Evolutionary conservation across 352 stramenopile species (phyloP).

Genomic region (Pythium plurisporium): DNA sequence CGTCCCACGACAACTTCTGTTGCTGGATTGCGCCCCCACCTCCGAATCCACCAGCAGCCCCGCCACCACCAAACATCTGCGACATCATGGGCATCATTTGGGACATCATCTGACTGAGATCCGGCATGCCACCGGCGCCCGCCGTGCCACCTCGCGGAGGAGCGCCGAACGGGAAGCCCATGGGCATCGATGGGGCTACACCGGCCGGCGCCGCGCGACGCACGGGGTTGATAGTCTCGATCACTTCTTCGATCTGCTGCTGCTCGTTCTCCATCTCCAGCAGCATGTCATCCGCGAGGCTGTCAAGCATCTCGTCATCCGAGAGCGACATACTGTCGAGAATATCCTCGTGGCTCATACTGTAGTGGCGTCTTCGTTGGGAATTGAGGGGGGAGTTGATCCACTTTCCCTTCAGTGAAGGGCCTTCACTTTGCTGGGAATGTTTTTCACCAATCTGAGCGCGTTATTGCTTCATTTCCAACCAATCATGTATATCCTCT

Average conservation of each 20-base stretch:
- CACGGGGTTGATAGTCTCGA: conserved; percentile 23
- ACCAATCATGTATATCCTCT: neutral
- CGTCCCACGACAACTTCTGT: conserved; percentile 51
- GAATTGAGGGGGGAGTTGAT: neutral
- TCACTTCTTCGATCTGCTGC: conserved; percentile 11
- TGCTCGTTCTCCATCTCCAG: conserved; percentile 47
- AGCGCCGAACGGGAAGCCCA: conserved; percentile 26
- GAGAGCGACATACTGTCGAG: conserved; percentile 81
- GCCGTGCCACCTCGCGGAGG: neutral
- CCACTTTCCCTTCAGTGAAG: too few species aligned
- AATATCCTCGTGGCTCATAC: conserved; percentile 69
- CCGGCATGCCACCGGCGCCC: conserved; percentile 34
- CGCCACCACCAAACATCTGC: conserved; percentile 60
- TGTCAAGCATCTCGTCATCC: conserved; percentile 83
- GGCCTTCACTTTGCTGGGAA: too few species aligned
- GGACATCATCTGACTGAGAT: conserved; percentile 78
- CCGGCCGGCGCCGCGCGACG: conserved; percentile 5
- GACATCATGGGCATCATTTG: conserved; percentile 89
- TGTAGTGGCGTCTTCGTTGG: neutral
- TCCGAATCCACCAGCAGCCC: conserved; percentile 12
- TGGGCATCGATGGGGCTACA: conserved; percentile 7
- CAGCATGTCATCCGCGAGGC: conserved; percentile 76
- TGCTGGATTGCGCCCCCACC: conserved; percentile 30
- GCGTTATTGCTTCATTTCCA: conserved; percentile 1
- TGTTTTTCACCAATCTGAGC: too few species aligned